Percentiles rank a stretch among this genome's conserved stretches.
phyloP scores from a whole-genome alignment of 2,329 filamentous ascomycete genomes.

The Ceratocystis alfenasii region DNA sequence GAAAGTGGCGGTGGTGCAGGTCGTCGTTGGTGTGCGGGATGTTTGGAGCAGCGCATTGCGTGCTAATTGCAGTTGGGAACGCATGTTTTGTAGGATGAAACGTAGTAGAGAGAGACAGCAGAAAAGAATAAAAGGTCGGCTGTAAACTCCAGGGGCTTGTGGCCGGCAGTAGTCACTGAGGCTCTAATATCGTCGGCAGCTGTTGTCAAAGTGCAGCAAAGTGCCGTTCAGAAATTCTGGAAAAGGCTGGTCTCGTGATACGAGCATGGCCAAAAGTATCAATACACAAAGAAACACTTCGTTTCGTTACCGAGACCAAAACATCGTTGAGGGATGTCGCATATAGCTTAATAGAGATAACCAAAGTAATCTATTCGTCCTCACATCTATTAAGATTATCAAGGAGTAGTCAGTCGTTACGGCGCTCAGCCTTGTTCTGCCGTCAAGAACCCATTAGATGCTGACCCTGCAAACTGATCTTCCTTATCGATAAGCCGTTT shows the following conservation, averaged over 20 bases:
- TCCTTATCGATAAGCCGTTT: conserved; percentile 4
- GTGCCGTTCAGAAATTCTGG: conserved; percentile 13
- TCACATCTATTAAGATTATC: not conserved
- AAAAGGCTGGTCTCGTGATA: conserved; percentile 14
- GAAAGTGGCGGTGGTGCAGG: conserved; percentile 23
- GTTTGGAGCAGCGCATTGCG: conserved; percentile 24
- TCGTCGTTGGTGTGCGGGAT: conserved; percentile 28
- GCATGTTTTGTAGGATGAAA: conserved; percentile 16
- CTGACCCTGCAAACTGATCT: not conserved
- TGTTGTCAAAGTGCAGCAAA: not conserved
- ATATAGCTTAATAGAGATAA: not conserved
- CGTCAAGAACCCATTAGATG: not conserved
- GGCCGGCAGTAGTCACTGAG: not conserved
- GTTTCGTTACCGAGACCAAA: not conserved
- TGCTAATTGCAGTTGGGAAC: conserved; percentile 19
- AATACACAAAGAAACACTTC: not conserved
- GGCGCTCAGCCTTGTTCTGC: not conserved
- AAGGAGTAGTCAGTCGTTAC: not conserved
- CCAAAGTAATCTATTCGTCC: not conserved
- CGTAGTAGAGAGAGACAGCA: not conserved
- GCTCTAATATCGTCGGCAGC: not conserved
- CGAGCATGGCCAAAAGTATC: conserved; percentile 11
- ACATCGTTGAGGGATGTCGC: not conserved
- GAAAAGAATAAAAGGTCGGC: not conserved
- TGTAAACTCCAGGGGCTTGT: not conserved